Base-by-base conservation (phyloP, 2,329 filamentous ascomycete species). In the Chaetothyriales sp. region DNA sequence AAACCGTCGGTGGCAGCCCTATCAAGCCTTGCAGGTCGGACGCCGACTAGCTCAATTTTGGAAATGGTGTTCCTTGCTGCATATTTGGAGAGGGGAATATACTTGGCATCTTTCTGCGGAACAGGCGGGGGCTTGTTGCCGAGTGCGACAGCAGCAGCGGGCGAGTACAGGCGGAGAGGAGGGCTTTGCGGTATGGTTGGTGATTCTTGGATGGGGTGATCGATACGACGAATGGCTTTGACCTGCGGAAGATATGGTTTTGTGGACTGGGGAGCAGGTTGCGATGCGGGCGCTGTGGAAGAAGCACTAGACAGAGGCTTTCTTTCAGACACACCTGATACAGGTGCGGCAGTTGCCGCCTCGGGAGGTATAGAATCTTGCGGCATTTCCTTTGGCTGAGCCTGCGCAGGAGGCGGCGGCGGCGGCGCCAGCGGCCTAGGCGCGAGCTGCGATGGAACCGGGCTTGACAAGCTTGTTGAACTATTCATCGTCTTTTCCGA, bases 11-110 rank as follows among this genome's bases (percentile, higher is more conserved):
- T 59, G 15, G 54, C 51, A 6, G 56, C 47, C 15, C 57, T 51
- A 15, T 46, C 29, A 13, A 51, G 51, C 46, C 55, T 44, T 10
- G 50, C 54, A 1, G 57, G 55, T 5, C 18, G 54, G 13, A 59
- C 50, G 15, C 56, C 56, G 0, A 53, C 37, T 47, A 52, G 51
- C 43, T 59, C 57, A 40, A 59, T 54, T 18, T 49, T 52, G 40
- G 48, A 51, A 15, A 58, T 54, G 19, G 59, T 61, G 25, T 49
- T 51, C 48, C 55, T 60, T 6, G 58, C 51, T 1, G 59, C 58
- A 49, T 54, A 61, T 52, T 53, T 60, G 1, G 59, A 61, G 18
- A 61, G 44, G 1, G 59, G 59, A 45, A 61, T 60, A 47, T 56
- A 59, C 47, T 56, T 58, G 44, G 58, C 49, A 43, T 61, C 57